Conservation (phyloP, 805 yeast genomes). For the Saturnispora mendoncae region DNA sequence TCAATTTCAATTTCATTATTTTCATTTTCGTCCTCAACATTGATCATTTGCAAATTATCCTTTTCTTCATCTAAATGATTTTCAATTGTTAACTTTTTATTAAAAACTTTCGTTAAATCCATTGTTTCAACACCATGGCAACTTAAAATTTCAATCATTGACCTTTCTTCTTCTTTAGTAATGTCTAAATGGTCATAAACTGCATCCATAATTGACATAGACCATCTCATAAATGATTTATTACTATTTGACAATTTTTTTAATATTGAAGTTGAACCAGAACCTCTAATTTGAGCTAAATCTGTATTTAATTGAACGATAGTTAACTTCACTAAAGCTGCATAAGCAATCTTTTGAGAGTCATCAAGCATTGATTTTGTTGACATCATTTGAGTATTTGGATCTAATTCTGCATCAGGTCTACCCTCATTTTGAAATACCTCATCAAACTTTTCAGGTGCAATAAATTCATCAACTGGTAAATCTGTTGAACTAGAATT, state of each 20-base stretch:
- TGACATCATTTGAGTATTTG: conserved; percentile 61
- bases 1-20: conserved; percentile 47
- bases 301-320: conserved; percentile 75
- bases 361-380: conserved; percentile 78
- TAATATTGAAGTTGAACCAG: conserved; percentile 45
- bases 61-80: conserved; percentile 37
- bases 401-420: conserved; percentile 32
- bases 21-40: conserved; percentile 24
- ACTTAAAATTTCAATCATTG: conserved; percentile 81
- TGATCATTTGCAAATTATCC: conserved; percentile 15
- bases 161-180: conserved; percentile 54
- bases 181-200: conserved; percentile 78
- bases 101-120: conserved; percentile 62
- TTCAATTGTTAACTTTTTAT: conserved; percentile 31
- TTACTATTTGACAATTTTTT: conserved; percentile 58
- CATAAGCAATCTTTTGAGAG: conserved; percentile 83
- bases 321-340: conserved; percentile 70
- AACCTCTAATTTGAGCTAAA: conserved; percentile 52
- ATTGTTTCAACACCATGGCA: conserved; percentile 69
- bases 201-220: conserved; percentile 57
- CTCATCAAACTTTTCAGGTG: conserved; percentile 21
- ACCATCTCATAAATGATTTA: conserved; percentile 79
- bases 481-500: conserved; percentile 9
- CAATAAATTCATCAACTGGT: conserved; percentile 13
- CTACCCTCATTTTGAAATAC: conserved; percentile 17